These are phyloP conservation scores for Yamadazyma akitaensis DNA, from an alignment of 805 yeast genomes.

Conservation along the genomic window DNA sequence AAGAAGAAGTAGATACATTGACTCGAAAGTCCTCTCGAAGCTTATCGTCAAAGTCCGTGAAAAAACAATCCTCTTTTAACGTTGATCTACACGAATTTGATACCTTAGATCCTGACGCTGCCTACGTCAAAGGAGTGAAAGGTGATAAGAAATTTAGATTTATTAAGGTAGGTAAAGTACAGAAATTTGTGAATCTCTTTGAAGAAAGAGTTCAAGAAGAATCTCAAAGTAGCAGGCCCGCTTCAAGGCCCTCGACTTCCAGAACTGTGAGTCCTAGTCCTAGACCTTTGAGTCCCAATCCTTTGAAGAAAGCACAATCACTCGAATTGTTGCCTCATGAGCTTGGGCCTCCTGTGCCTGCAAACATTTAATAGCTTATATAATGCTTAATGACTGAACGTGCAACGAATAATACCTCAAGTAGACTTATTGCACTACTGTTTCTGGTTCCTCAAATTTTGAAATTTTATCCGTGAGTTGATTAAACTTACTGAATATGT, in stretches of 20 bases:
- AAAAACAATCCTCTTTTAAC: conserved; percentile 11
- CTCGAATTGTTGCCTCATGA: background rate
- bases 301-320: background rate
- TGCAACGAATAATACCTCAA: background rate
- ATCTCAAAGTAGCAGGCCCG: conserved; percentile 1
- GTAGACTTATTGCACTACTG: background rate
- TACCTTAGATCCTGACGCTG: conserved; percentile 17
- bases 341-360: background rate
- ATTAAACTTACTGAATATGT: conserved; percentile 32
- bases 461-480: conserved; percentile 30
- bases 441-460: conserved; percentile 15
- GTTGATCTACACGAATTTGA: conserved; percentile 12
- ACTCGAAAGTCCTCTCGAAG: conserved; percentile 8
- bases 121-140: conserved; percentile 38
- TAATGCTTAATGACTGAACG: conserved; percentile 9
- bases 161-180: conserved; percentile 45
- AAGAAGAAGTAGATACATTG: conserved; percentile 1
- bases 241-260: conserved; percentile 7
- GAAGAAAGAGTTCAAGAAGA: conserved; percentile 30
- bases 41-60: conserved; percentile 6
- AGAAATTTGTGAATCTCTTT: conserved; percentile 41
- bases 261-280: conserved; percentile 9
- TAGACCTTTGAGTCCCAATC: background rate
- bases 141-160: conserved; percentile 41
- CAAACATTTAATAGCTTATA: conserved; percentile 1